phyloP scores from a whole-genome alignment of 192 early-diverging fungal genomes.

The Coemansia aciculifera region DNA sequence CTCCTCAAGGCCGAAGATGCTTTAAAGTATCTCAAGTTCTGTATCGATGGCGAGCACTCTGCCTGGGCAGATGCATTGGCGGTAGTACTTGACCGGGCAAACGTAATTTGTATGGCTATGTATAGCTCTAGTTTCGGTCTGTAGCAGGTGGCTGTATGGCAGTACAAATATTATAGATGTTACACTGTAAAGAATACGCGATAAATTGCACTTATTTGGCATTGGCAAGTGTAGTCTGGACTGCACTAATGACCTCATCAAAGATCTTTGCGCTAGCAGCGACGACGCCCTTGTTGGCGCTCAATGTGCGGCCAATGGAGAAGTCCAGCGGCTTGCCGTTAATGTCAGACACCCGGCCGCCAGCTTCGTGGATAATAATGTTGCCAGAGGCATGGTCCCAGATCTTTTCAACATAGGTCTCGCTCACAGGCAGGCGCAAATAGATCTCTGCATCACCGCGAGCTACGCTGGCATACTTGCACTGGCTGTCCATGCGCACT shows the following conservation, averaged over 20 bases:
- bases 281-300: slow-evolving; percentile 85
- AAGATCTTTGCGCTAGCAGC: slow-evolving; percentile 77
- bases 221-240: slow-evolving; percentile 55
- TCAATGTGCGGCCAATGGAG: slow-evolving; percentile 79
- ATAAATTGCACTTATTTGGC: slow-evolving; percentile 6
- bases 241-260: slow-evolving; percentile 73
- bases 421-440: slow-evolving; percentile 76
- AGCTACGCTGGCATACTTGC: slow-evolving; percentile 91
- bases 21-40: slow-evolving; percentile 16
- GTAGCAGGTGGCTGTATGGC: background rate
- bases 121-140: slow-evolving; percentile 26
- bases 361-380: slow-evolving; percentile 89
- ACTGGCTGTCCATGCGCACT: slow-evolving; percentile 96
- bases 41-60: background rate
- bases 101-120: slow-evolving; percentile 24
- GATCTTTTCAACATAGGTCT: slow-evolving; percentile 93
- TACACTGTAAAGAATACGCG: background rate
- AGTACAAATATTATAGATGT: background rate
- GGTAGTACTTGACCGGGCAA: slow-evolving; percentile 8
- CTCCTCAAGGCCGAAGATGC: slow-evolving; percentile 18
- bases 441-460: slow-evolving; percentile 95
- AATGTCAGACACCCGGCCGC: slow-evolving; percentile 84
- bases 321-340: slow-evolving; percentile 87
- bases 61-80: slow-evolving; percentile 23
- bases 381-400: slow-evolving; percentile 98